Evolutionary conservation across 306 rosid species (phyloP).

Genomic region (Quercus gilva): DNA sequence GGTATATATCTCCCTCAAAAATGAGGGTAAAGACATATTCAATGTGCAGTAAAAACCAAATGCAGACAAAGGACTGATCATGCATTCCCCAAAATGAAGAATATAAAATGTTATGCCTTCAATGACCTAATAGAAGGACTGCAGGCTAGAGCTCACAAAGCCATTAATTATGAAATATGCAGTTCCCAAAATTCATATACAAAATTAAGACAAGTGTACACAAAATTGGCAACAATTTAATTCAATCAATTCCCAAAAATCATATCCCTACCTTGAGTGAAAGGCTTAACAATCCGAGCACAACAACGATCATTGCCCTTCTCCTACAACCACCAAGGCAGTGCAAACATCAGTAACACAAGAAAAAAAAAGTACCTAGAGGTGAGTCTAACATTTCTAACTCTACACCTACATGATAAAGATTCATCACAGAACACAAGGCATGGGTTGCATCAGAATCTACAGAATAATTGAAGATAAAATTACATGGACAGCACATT

Average conservation of each 20-base stretch:
- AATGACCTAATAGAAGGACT: not conserved
- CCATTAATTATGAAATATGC: not conserved
- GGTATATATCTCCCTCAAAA: not conserved
- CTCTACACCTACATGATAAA: not conserved
- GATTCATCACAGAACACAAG: not conserved
- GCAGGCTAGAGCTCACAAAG: not conserved
- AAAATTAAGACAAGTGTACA: not conserved
- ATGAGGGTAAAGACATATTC: not conserved
- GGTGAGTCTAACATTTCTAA: not conserved
- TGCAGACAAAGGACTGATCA: no score
- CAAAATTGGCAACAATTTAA: not conserved
- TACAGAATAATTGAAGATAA: not conserved
- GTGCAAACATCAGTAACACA: constrained; percentile 21
- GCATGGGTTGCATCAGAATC: not conserved
- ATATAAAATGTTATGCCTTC: not conserved
- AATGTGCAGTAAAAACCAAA: not conserved
- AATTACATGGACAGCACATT: not conserved
- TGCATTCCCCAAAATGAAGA: not conserved
- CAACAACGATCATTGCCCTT: constrained; percentile 31
- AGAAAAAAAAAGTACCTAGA: not conserved
- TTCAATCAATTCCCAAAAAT: not conserved
- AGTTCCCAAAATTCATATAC: not conserved
- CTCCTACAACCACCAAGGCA: constrained; percentile 43
- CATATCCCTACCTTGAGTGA: constrained; percentile 40
- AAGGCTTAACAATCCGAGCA: constrained; percentile 51